Base-by-base conservation (phyloP, 306 rosid genomes). In the Abrus precatorius region DNA sequence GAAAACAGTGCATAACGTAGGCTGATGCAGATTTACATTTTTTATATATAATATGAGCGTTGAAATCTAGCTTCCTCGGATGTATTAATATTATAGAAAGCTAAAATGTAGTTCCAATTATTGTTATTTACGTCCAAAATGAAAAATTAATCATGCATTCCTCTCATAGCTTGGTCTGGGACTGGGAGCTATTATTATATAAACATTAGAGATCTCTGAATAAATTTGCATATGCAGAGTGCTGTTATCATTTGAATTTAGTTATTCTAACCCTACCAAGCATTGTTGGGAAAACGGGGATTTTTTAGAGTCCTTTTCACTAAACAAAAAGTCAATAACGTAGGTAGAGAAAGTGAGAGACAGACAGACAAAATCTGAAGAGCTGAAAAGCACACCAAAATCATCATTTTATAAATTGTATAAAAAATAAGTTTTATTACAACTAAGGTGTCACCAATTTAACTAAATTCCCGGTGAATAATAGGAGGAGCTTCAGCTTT, bases 291-390 rank as follows among this genome's bases (percentile, higher is more conserved):
- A 63, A 65, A 52, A 56, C 28, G 41, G 30, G 43, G 66, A 41
- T 74, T 78, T 54, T 13, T 65, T 9, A 54, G 70, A 34, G 80
- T 66, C 87, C 9, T 61, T 86, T 80, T 83, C 83, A 74, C 43
- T 29, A 8, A 53, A 82, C 62, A 71, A 34, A 20, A 82, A 74
- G 85, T 86, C 87, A 84, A 82, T 43, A 48, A 65, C 69, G 71
- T 76, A 79, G 84, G 88, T 69, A 76, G 69, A 72, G 84, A 78
- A 47, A 78, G 54, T 83, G 80, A 67, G 64, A 49, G 63, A 72
- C 32, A 70, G 64, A 38, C 55, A 70, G 80, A 62, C 76, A 64
- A n/a, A 33, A 32, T 74, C 54, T 40, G 53, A 67, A n/a, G 41
- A 32, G 74, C 54, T 40, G 53, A 67, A 32, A 13, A 3, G 9